Evolutionary conservation across 75 land plant species (phyloP).

Genomic region (Adiantum capillusveneris): DNA sequence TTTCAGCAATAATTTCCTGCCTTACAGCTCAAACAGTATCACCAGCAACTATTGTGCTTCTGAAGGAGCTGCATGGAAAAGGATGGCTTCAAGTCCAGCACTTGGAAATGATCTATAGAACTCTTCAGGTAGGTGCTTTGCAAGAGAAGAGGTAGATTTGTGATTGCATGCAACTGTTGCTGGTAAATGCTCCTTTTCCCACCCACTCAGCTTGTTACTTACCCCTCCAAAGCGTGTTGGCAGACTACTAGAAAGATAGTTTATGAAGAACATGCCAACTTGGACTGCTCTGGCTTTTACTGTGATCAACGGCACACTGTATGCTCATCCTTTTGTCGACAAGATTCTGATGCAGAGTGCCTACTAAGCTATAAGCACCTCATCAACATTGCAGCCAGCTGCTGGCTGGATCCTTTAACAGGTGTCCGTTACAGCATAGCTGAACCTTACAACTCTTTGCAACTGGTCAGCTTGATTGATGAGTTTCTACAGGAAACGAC

Average conservation of each 20-base stretch:
- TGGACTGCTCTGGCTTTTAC: neutral
- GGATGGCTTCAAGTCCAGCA: neutral
- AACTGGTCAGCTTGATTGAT: neutral
- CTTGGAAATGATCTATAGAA: neutral
- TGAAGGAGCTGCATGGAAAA: neutral
- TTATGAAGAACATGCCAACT: neutral
- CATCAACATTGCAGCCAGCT: neutral
- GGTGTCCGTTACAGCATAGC: neutral
- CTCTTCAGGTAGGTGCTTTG: neutral
- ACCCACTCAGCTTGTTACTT: neutral
- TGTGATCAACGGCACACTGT: neutral
- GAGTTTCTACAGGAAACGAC: neutral
- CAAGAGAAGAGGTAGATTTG: too few relatives aligned
- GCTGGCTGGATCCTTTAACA: neutral
- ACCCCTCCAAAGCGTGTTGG: too few relatives aligned
- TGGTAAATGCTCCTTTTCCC: too few relatives aligned
- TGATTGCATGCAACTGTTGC: too few relatives aligned
- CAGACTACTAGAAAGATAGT: neutral
- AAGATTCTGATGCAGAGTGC: conserved; percentile 3
- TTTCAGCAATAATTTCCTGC: neutral
- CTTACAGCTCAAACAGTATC: neutral
- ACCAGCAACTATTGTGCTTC: conserved; percentile 1
- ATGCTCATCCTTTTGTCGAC: neutral
- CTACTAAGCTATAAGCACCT: neutral
- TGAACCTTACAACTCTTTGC: neutral